A percentile compares a stretch with the other conserved stretches of the same genome.
These are phyloP conservation scores for Leishmania aethiopica DNA, from an alignment of 208 protist species.

Conservation along the genomic window DNA sequence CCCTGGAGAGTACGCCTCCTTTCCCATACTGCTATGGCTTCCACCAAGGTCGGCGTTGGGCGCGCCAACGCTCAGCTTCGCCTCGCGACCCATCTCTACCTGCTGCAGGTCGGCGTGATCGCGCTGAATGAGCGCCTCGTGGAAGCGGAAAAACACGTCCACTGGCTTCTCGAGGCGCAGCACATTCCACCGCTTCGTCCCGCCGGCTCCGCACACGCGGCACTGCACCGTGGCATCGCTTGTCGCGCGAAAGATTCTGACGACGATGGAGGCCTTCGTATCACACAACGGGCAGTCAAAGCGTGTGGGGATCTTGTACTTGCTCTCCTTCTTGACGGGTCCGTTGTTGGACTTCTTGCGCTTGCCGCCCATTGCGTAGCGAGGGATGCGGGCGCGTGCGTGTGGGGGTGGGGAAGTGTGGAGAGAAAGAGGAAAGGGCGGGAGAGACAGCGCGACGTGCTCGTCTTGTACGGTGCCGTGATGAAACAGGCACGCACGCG, in stretches of 20 bases:
- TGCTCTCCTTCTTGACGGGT: constrained; percentile 91
- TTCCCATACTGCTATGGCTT: not conserved
- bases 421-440: not conserved
- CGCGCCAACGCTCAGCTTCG: constrained; percentile 9
- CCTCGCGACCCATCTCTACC: constrained; percentile 37
- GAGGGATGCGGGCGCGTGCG: not conserved
- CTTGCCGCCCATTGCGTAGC: constrained; percentile 76
- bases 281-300: constrained; percentile 92
- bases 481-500: not conserved
- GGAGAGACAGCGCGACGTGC: not conserved
- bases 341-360: constrained; percentile 74
- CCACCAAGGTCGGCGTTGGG: not conserved
- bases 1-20: not conserved
- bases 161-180: constrained; percentile 79
- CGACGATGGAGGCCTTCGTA: constrained; percentile 75
- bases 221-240: constrained; percentile 71
- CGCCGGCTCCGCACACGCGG: constrained; percentile 64
- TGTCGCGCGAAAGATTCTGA: constrained; percentile 59
- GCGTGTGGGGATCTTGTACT: constrained; percentile 89
- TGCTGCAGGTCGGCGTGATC: constrained; percentile 64
- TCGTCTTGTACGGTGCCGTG: not conserved
- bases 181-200: constrained; percentile 47
- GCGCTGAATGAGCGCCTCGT: constrained; percentile 73
- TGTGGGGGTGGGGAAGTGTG: not conserved
- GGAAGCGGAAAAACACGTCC: constrained; percentile 90